Conservation (phyloP, 495 filamentous ascomycete genomes). For the Talaromyces liani region DNA sequence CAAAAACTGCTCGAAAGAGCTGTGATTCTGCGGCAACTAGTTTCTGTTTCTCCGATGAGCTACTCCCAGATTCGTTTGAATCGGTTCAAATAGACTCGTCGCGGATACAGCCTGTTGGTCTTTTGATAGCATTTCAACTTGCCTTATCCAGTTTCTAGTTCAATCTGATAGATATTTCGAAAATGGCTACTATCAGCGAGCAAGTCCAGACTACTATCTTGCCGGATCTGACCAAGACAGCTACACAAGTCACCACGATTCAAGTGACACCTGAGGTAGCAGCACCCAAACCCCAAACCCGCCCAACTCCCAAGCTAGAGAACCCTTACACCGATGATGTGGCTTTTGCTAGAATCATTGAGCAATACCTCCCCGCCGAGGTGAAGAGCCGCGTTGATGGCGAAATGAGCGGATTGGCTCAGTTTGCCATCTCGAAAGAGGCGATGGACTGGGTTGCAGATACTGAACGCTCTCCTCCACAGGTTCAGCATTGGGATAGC, state of each 20-base stretch:
- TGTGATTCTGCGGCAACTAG: not conserved
- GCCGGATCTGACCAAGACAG: not conserved
- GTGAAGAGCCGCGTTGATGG: not conserved
- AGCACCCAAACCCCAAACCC: not conserved
- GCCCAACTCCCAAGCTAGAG: not conserved
- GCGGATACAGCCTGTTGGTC: not conserved
- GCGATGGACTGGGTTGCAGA: conserved; percentile 29
- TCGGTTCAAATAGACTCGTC: not conserved
- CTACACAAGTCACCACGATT: not conserved
- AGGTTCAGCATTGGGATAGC: conserved; percentile 30
- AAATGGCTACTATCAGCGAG: not conserved
- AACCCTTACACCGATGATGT: not conserved
- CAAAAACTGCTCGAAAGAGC: not conserved
- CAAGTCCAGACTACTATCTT: not conserved
- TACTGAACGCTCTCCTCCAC: conserved; percentile 50
- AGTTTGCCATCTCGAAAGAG: not conserved
- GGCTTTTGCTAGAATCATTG: not conserved
- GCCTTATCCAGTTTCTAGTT: not conserved
- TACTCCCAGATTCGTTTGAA: not conserved
- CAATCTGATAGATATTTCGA: not conserved
- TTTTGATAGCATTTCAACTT: not conserved
- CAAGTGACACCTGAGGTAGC: not conserved
- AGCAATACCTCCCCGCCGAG: not conserved
- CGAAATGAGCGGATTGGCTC: not conserved
- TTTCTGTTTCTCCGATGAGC: not conserved